These are phyloP conservation scores for Pseudocohnilembus persalinus DNA, from an alignment of 169 alveolate species.

Conservation along the genomic window DNA sequence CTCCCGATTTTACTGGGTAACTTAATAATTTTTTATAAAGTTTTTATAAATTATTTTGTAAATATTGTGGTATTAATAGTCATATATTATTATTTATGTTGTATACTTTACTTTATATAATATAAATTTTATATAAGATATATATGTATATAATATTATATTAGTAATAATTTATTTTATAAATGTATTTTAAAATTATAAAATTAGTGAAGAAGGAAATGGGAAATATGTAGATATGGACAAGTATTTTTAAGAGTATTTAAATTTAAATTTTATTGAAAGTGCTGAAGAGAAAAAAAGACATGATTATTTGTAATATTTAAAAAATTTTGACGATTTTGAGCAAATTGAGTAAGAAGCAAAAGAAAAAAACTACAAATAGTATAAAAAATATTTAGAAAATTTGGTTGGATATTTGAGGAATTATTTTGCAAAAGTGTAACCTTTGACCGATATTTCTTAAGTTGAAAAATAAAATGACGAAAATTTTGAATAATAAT, in stretches of 20 bases:
- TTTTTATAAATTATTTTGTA: too few relatives aligned
- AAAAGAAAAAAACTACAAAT: constrained; percentile 50
- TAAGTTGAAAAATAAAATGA: constrained; percentile 64
- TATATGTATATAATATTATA: too few relatives aligned
- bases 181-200: too few relatives aligned
- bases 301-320: constrained; percentile 79
- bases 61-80: too few relatives aligned
- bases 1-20: constrained; percentile 62
- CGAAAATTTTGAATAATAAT: constrained; percentile 67
- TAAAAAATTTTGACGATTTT: constrained; percentile 76
- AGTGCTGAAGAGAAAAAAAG: constrained; percentile 37
- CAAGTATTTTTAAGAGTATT: constrained; percentile 59
- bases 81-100: too few relatives aligned
- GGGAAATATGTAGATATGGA: constrained; percentile 85
- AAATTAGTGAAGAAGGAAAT: constrained; percentile 71
- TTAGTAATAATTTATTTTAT: too few relatives aligned
- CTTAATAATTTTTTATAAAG: too few relatives aligned
- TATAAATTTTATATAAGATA: too few relatives aligned
- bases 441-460: constrained; percentile 68
- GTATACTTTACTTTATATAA: too few relatives aligned
- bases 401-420: constrained; percentile 63
- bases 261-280: constrained; percentile 54
- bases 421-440: constrained; percentile 67
- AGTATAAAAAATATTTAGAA: constrained; percentile 71
- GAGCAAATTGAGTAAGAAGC: constrained; percentile 69